Evolutionary conservation across 2,329 filamentous ascomycete species (phyloP), one percentile per base, ranked within the genome.

Genomic region (Pestalotiopsis sp.): DNA sequence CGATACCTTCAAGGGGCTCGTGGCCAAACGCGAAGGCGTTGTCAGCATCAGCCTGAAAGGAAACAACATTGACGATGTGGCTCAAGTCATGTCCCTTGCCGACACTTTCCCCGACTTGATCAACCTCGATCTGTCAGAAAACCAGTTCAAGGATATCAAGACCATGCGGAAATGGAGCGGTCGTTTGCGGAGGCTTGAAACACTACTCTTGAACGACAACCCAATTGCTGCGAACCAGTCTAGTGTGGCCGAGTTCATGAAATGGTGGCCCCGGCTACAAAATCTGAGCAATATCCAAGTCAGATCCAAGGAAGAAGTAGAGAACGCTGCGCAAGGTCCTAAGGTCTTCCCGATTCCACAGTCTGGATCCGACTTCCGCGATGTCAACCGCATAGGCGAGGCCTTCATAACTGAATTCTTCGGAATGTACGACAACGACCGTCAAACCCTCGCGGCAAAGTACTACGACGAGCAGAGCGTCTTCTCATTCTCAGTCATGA

Each of bases 51-150:
- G 91, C 49, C 87, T 99, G 13, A 90, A 92, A 20, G 89, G 90
- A 78, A 98, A 98, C 80, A 89, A 90, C 70, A 90, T 98, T 60
- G 84, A 89, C 65, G 91, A 92, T 71, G 88, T 97, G 49, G 79
- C 84, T 23, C 87, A 91, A 66, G 91, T 98, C 65, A 93, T 91
- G 65, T 86, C 90, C 1, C 86, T 98, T 1, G 90, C 93, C 11
- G 87, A 89, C 66, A 94, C 93, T 0, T 93, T 98, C 67, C 94
- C 95, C 0, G 92, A 95, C 70, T 84, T 98, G 69, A 91, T 93
- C 78, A 95, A 97, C 73, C 89, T 99, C 13, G 95, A 98, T 73
- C 87, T 98, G 31, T 96, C 93, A 67, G 89, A 91, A 77, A 98
- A 98, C 81, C 88, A 90, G 56, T 89, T 99, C 74, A 84, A 86